Percentiles rank a stretch among this genome's conserved stretches.
These are phyloP conservation scores for Comarum palustre DNA, from an alignment of 306 rosid genomes.

Conservation along the genomic window DNA sequence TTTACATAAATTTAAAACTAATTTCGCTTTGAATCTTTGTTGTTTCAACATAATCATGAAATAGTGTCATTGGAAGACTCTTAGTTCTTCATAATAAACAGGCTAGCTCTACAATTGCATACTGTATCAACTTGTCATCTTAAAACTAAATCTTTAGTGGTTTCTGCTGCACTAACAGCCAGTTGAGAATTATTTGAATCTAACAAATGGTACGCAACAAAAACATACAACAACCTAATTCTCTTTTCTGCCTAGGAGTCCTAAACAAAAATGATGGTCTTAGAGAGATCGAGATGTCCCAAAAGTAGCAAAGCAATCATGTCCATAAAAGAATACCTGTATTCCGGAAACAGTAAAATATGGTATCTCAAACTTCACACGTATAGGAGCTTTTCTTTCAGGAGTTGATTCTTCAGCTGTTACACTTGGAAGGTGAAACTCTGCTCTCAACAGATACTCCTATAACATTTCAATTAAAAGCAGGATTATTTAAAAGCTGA, in stretches of 20 bases:
- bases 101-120: background rate
- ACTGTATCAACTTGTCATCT: background rate
- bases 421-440: constrained; percentile 85
- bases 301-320: background rate
- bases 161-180: background rate
- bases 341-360: constrained; percentile 96
- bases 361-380: constrained; percentile 96
- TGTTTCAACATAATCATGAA: background rate
- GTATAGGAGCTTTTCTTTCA: constrained; percentile 93
- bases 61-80: background rate
- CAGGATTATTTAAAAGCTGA: constrained; percentile 9
- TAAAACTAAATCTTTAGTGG: background rate
- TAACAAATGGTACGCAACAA: background rate
- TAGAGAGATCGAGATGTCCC: background rate
- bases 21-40: background rate
- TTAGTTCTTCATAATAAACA: background rate
- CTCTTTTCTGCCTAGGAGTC: background rate
- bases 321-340: constrained; percentile 54
- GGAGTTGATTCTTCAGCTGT: constrained; percentile 86
- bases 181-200: background rate
- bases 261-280: background rate
- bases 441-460: constrained; percentile 98
- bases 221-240: background rate
- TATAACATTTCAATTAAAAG: constrained; percentile 34
- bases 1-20: constrained; percentile 6